Conservation (phyloP, 257 asterid species). For the Penstemon newberryi region DNA sequence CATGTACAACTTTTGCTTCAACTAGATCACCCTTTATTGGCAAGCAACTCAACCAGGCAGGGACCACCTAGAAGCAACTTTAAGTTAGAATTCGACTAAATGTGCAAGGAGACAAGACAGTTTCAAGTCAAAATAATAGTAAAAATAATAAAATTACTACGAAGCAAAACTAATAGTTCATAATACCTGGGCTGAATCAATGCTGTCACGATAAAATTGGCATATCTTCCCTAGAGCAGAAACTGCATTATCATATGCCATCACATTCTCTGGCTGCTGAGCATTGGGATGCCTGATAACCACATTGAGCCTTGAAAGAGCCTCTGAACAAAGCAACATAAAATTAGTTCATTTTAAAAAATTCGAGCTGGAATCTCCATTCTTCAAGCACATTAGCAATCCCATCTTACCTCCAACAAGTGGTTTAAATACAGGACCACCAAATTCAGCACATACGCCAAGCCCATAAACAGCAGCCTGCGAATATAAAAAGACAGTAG, state of each 20-base stretch:
- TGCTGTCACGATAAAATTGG: conserved; percentile 85
- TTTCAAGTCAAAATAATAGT: neutral
- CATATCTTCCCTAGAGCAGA: conserved; percentile 97
- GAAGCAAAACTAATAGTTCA: neutral
- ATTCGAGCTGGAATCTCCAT: neutral
- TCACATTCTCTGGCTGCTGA: conserved; percentile 62
- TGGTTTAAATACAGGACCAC: conserved; percentile 80
- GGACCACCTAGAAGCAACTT: conserved; percentile 62
- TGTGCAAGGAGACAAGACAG: neutral
- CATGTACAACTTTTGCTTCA: conserved; percentile 95
- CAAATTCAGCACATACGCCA: conserved; percentile 94
- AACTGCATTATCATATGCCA: conserved; percentile 99
- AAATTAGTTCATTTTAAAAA: conserved; percentile 9
- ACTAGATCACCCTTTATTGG: conserved; percentile 87
- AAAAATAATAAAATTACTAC: neutral
- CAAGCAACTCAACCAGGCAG: conserved; percentile 94
- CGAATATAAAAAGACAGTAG: conserved; percentile 24
- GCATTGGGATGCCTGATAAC: conserved; percentile 78
- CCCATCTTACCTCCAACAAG: conserved; percentile 75
- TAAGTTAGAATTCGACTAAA: conserved; percentile 18
- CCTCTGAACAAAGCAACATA: conserved; percentile 55
- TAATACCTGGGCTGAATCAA: conserved; percentile 93
- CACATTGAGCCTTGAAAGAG: conserved; percentile 83
- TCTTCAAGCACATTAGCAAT: conserved; percentile 15
- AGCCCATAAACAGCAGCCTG: conserved; percentile 99